These are phyloP conservation scores for Pseudodiploospora longispora DNA, from an alignment of 2,329 filamentous ascomycete species.

Conservation along the genomic window DNA sequence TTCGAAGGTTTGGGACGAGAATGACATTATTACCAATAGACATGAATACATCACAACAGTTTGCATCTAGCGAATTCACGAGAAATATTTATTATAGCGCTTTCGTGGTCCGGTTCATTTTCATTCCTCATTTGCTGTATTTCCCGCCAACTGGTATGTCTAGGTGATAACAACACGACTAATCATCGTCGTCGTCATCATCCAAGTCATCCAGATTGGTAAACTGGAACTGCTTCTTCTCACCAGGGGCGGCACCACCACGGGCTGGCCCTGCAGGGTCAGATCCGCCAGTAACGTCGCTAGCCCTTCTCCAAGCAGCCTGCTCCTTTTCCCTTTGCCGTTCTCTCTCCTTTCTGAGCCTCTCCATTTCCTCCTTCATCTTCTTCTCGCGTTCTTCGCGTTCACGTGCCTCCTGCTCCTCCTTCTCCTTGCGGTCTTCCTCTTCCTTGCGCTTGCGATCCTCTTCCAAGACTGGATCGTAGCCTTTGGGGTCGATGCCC, in stretches of 20 bases:
- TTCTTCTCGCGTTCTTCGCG: slow-evolving; percentile 37
- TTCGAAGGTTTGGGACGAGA: too few species aligned
- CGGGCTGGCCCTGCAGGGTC: slow-evolving; percentile 16
- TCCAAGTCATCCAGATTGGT: slow-evolving; percentile 46
- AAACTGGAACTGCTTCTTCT: slow-evolving; percentile 50
- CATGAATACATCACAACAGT: too few species aligned
- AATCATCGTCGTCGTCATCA: slow-evolving; percentile 36
- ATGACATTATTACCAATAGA: too few species aligned
- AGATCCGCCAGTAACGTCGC: slow-evolving; percentile 19
- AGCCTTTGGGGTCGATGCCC: slow-evolving; percentile 53
- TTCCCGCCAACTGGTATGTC: too few species aligned
- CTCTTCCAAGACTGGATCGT: slow-evolving; percentile 49
- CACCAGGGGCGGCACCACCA: slow-evolving; percentile 19
- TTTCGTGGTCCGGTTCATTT: too few species aligned
- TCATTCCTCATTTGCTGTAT: too few species aligned
- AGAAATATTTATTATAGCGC: too few species aligned
- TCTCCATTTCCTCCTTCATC: slow-evolving; percentile 30
- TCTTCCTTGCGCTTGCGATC: slow-evolving; percentile 43
- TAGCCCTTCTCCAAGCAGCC: slow-evolving; percentile 32
- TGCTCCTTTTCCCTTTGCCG: slow-evolving; percentile 34
- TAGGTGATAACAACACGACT: neutral
- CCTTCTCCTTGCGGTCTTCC: slow-evolving; percentile 37
- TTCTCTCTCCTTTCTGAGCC: slow-evolving; percentile 33
- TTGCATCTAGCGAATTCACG: too few species aligned
- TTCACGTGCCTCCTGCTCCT: slow-evolving; percentile 39